These are phyloP conservation scores for Agrocybe praecox DNA, from an alignment of 768 basidiomycete genomes.

Conservation along the genomic window DNA sequence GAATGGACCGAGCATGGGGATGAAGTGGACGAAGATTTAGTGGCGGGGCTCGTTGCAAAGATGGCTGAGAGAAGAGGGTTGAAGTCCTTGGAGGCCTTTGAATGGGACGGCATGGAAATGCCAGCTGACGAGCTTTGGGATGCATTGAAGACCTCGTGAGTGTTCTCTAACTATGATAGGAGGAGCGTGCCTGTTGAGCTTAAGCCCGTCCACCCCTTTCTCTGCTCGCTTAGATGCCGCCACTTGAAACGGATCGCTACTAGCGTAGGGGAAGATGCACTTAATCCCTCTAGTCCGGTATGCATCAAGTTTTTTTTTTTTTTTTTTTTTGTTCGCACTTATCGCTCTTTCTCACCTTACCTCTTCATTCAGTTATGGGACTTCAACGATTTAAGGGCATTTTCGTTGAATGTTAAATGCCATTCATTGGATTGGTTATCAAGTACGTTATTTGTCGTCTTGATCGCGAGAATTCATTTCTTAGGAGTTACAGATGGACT, in stretches of 20 bases:
- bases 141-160: conserved; percentile 31
- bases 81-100: conserved; percentile 28
- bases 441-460: conserved; percentile 20
- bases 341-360: conserved; percentile 2
- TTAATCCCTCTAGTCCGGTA: conserved; percentile 35
- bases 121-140: conserved; percentile 35
- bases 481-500: conserved; percentile 26
- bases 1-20: conserved; percentile 40
- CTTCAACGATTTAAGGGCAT: conserved; percentile 33
- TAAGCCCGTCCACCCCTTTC: conserved; percentile 1
- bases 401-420: conserved; percentile 36
- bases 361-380: conserved; percentile 31
- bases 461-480: background rate
- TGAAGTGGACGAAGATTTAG: conserved; percentile 47
- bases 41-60: conserved; percentile 22
- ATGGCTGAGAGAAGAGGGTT: conserved; percentile 1
- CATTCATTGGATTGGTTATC: conserved; percentile 36
- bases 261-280: conserved; percentile 32
- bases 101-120: conserved; percentile 41
- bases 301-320: conserved; percentile 12
- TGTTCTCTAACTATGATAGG: conserved; percentile 2
- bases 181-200: background rate
- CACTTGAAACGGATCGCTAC: conserved; percentile 34
- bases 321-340: background rate
- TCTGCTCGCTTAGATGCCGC: conserved; percentile 29